phyloP scores from a whole-genome alignment of 345 rosid genomes.

The Nasturtium officinale region DNA sequence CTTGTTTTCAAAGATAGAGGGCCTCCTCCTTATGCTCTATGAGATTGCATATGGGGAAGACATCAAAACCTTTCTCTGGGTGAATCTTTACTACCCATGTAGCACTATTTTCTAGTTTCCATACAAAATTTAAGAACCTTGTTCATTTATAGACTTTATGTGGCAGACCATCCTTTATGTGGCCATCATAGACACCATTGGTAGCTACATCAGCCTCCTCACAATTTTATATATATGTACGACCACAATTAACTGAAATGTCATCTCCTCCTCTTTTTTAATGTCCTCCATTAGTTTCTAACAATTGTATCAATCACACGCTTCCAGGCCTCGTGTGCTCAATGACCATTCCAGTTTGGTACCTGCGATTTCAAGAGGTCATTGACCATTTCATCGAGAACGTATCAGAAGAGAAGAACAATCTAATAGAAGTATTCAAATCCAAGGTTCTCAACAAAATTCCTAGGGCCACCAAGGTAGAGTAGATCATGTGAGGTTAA shows the following conservation, averaged over 20 bases:
- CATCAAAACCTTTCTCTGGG: constrained; percentile 30
- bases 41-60: constrained; percentile 33
- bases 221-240: constrained; percentile 34
- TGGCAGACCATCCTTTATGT: constrained; percentile 31
- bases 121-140: neutral
- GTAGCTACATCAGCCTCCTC: constrained; percentile 29
- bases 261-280: neutral
- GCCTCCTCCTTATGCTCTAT: constrained; percentile 3
- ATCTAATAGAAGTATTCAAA: constrained; percentile 3
- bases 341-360: constrained; percentile 34
- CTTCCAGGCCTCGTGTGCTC: constrained; percentile 33
- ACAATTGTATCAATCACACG: neutral
- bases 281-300: neutral
- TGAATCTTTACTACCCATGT: constrained; percentile 6
- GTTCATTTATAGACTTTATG: constrained; percentile 14
- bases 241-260: constrained; percentile 7
- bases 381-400: constrained; percentile 18
- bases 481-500: constrained; percentile 14
- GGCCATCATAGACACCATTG: constrained; percentile 27
- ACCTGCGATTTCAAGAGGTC: constrained; percentile 15
- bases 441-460: constrained; percentile 26
- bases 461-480: constrained; percentile 31
- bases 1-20: constrained; percentile 7
- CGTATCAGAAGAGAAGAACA: constrained; percentile 21
- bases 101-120: constrained; percentile 14